These are phyloP conservation scores for Ophiostoma triangulosporum DNA, from an alignment of 2,329 filamentous ascomycete genomes.

Conservation along the genomic window DNA sequence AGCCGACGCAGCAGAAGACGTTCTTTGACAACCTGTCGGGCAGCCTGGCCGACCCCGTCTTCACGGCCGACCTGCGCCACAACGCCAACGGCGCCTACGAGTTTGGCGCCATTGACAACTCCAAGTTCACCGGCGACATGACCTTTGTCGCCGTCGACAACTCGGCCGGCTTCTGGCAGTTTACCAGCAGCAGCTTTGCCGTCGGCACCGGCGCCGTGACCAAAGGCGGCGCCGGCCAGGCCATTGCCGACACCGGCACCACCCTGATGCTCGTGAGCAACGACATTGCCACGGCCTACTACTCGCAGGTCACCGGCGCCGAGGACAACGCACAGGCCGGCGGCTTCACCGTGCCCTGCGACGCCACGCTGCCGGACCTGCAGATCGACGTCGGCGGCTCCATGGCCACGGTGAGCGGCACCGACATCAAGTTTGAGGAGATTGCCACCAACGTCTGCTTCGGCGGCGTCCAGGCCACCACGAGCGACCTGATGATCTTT, in stretches of 20 bases:
- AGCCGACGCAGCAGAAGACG: constrained; percentile 50
- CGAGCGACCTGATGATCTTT: constrained; percentile 44
- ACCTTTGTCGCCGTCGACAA: constrained; percentile 48
- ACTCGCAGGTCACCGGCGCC: constrained; percentile 31
- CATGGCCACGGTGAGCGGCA: constrained; percentile 42
- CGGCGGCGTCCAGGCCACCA: constrained; percentile 51
- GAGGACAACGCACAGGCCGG: constrained; percentile 25
- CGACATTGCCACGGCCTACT: constrained; percentile 35
- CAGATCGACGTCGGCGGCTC: constrained; percentile 41
- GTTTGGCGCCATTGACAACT: constrained; percentile 55
- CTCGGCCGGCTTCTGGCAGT: constrained; percentile 54
- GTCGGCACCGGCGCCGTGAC: constrained; percentile 32
- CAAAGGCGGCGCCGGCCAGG: constrained; percentile 27
- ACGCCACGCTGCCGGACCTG: constrained; percentile 32
- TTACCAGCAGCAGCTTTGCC: constrained; percentile 41
- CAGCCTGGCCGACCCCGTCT: constrained; percentile 50
- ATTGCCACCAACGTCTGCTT: constrained; percentile 46
- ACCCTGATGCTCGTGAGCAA: constrained; percentile 48
- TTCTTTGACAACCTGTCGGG: constrained; percentile 57
- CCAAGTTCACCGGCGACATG: constrained; percentile 49
- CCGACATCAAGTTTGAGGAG: constrained; percentile 38
- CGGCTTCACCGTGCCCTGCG: constrained; percentile 34
- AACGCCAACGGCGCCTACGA: constrained; percentile 52
- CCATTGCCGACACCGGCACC: constrained; percentile 46
- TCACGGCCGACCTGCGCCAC: constrained; percentile 55